A percentile compares a stretch with the other conserved stretches of the same genome.
Evolutionary conservation across 1,284 basidiomycete genomes (phyloP).

Genomic region (Naganishia sp.): DNA sequence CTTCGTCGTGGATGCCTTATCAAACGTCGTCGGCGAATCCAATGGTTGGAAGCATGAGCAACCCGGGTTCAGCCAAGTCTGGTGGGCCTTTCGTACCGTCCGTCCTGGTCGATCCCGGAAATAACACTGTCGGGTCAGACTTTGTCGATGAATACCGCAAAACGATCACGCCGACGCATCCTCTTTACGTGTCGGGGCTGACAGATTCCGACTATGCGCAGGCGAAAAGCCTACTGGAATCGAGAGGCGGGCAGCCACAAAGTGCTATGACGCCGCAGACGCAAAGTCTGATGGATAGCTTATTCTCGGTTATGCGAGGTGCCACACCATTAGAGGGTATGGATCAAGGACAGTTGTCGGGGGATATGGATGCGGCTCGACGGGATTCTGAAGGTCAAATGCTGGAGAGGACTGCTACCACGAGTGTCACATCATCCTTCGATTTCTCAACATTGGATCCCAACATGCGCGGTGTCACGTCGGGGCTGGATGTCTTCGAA

Average conservation of each 20-base stretch:
- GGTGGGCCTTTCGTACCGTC: constrained; percentile 8
- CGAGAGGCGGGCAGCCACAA: constrained; percentile 3
- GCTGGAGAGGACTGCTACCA: background rate
- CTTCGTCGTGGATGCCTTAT: background rate
- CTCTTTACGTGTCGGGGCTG: constrained; percentile 6
- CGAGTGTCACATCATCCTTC: constrained; percentile 8
- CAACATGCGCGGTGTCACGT: constrained; percentile 6
- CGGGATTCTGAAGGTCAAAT: background rate
- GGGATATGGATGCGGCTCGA: background rate
- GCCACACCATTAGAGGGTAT: constrained; percentile 6
- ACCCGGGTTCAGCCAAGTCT: background rate
- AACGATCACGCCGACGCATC: constrained; percentile 18
- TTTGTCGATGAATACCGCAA: constrained; percentile 26
- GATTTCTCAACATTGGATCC: constrained; percentile 28
- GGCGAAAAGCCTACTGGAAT: constrained; percentile 2
- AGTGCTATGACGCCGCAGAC: constrained; percentile 17
- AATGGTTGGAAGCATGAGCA: background rate
- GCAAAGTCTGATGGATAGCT: constrained; percentile 15
- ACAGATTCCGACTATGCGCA: constrained; percentile 1
- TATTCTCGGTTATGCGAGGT: constrained; percentile 5
- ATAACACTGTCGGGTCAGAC: constrained; percentile 8
- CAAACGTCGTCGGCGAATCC: background rate
- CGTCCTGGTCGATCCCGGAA: background rate
- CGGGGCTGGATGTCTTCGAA: constrained; percentile 11
- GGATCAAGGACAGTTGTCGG: background rate